These are phyloP conservation scores for Neofusicoccum kwambonambiense DNA, from an alignment of 2,329 filamentous ascomycete genomes.

Conservation along the genomic window DNA sequence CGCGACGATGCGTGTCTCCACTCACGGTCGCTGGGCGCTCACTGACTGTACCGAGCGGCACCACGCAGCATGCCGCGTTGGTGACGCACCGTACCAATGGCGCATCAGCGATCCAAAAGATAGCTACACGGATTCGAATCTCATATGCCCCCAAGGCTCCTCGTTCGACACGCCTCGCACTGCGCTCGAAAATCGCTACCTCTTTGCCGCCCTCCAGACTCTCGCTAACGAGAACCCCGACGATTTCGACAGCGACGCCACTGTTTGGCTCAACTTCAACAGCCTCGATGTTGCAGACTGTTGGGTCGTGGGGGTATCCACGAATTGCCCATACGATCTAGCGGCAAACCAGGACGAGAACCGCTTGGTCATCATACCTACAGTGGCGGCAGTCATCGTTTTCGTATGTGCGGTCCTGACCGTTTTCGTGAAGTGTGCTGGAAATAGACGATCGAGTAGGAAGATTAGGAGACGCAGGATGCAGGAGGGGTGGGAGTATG, in stretches of 20 bases:
- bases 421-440: slow-evolving; percentile 63
- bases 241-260: slow-evolving; percentile 23
- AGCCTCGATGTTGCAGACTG: slow-evolving; percentile 56
- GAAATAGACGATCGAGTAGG: slow-evolving; percentile 56
- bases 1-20: slow-evolving; percentile 49
- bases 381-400: slow-evolving; percentile 62
- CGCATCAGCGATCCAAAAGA: slow-evolving; percentile 45
- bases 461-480: slow-evolving; percentile 49
- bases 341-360: slow-evolving; percentile 44
- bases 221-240: slow-evolving; percentile 26
- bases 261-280: slow-evolving; percentile 62
- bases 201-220: slow-evolving; percentile 33
- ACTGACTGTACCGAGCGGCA: slow-evolving; percentile 54
- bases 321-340: slow-evolving; percentile 58
- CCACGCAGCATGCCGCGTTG: slow-evolving; percentile 57
- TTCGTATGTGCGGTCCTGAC: slow-evolving; percentile 61
- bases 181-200: slow-evolving; percentile 61
- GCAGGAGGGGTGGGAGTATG: slow-evolving; percentile 62
- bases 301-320: slow-evolving; percentile 59
- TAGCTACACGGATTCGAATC: slow-evolving; percentile 45
- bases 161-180: slow-evolving; percentile 60
- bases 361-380: slow-evolving; percentile 58
- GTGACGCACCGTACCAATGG: slow-evolving; percentile 57
- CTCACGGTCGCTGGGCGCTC: slow-evolving; percentile 57
- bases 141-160: slow-evolving; percentile 50